Conservation (phyloP, 768 basidiomycete genomes). For the Porphyrellus cyaneotinctus region DNA sequence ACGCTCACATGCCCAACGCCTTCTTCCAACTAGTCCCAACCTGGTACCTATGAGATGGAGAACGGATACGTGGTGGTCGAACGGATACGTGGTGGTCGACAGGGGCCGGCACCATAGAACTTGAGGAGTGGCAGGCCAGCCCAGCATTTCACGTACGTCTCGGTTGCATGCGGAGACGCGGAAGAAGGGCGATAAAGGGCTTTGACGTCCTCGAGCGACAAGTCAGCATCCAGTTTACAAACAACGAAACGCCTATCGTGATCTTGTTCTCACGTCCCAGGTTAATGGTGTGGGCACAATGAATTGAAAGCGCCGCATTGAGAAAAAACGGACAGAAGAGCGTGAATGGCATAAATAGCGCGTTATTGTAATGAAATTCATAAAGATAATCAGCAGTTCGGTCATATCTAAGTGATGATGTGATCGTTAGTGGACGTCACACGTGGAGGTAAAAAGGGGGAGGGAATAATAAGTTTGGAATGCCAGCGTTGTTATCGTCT, state of each 20-base stretch:
- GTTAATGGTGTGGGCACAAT: background rate
- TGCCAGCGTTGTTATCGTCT: background rate
- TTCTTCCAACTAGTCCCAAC: too few relatives aligned
- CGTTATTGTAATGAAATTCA: slow-evolving; percentile 14
- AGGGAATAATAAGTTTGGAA: background rate
- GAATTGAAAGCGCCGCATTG: slow-evolving; percentile 1
- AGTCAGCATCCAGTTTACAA: too few relatives aligned
- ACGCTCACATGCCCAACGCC: too few relatives aligned
- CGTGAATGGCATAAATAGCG: slow-evolving; percentile 26
- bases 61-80: too few relatives aligned
- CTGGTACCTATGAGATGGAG: too few relatives aligned
- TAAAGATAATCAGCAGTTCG: slow-evolving; percentile 24
- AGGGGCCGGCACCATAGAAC: too few relatives aligned
- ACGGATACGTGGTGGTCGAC: too few relatives aligned
- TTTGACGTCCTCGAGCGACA: too few relatives aligned
- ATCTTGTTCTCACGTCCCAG: slow-evolving; percentile 6
- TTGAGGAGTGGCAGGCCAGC: too few relatives aligned
- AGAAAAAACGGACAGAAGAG: background rate
- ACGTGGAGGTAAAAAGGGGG: background rate
- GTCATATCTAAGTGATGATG: slow-evolving; percentile 5
- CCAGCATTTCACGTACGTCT: too few relatives aligned
- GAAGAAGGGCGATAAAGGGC: too few relatives aligned
- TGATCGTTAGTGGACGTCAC: slow-evolving; percentile 4
- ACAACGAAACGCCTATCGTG: background rate
- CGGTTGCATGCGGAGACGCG: too few relatives aligned